These are phyloP conservation scores for Gleditsia sinensis DNA, from an alignment of 306 rosid genomes.

Conservation along the genomic window DNA sequence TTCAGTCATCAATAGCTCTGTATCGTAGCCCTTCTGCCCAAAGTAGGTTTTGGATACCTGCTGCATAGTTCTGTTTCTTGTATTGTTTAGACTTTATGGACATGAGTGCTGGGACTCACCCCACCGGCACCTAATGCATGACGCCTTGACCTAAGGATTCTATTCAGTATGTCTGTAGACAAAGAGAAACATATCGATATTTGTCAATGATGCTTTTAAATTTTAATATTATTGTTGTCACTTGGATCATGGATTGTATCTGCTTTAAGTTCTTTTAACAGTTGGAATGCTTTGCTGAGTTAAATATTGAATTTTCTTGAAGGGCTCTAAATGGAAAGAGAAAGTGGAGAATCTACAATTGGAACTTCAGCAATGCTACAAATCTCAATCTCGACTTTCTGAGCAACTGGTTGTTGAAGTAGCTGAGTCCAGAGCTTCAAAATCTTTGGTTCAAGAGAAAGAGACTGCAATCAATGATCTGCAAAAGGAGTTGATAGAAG, in stretches of 20 bases:
- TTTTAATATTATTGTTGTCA: conserved; percentile 6
- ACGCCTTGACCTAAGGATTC: background rate
- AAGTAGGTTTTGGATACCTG: conserved; percentile 14
- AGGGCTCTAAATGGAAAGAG: conserved; percentile 99
- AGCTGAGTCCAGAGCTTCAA: conserved; percentile 78
- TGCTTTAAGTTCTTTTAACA: background rate
- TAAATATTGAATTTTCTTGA: conserved; percentile 23
- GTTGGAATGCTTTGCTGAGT: conserved; percentile 23
- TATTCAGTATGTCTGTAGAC: background rate
- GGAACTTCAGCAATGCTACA: conserved; percentile 96
- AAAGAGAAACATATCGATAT: background rate
- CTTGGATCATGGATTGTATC: conserved; percentile 11
- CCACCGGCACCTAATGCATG: background rate
- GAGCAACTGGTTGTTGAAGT: conserved; percentile 98
- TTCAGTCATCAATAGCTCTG: background rate
- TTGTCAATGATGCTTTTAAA: conserved; percentile 6
- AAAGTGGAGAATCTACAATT: conserved; percentile 76
- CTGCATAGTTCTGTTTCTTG: background rate
- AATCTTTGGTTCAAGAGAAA: conserved; percentile 70
- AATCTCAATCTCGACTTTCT: conserved; percentile 88
- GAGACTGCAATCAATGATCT: conserved; percentile 51
- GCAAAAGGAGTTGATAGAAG: conserved; percentile 64
- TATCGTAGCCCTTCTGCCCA: background rate
- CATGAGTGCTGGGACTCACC: background rate
- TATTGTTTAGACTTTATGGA: background rate